Conservation (phyloP, 2,329 filamentous ascomycete genomes). For the Leptographium wingfieldii region DNA sequence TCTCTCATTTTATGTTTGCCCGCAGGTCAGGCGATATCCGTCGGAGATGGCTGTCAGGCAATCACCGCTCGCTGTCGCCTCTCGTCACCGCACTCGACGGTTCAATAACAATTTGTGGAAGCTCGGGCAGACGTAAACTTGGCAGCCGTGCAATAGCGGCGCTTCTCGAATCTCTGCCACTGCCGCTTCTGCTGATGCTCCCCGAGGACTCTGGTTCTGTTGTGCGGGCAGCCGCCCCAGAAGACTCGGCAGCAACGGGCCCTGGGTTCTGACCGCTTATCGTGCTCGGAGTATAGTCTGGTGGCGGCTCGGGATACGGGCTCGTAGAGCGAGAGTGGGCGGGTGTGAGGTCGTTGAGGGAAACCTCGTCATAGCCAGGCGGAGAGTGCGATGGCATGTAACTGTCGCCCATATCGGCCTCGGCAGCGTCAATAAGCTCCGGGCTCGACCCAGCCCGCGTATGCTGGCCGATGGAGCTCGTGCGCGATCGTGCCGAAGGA, state of each 20-base stretch:
- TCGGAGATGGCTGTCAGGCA: background rate
- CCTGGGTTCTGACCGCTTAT: slow-evolving; percentile 17
- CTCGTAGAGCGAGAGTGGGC: slow-evolving; percentile 22
- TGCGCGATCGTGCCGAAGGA: slow-evolving; percentile 25
- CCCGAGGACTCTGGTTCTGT: background rate
- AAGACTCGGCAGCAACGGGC: slow-evolving; percentile 15
- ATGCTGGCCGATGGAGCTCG: slow-evolving; percentile 14
- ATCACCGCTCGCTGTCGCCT: slow-evolving; percentile 4
- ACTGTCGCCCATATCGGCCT: slow-evolving; percentile 33
- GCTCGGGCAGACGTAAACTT: slow-evolving; percentile 32
- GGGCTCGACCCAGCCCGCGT: slow-evolving; percentile 40
- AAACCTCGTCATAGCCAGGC: slow-evolving; percentile 36
- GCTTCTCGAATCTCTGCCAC: slow-evolving; percentile 18
- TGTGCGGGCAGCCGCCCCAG: background rate
- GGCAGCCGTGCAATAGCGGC: slow-evolving; percentile 36
- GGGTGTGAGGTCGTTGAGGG: slow-evolving; percentile 20
- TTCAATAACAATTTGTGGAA: slow-evolving; percentile 48
- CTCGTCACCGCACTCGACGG: slow-evolving; percentile 30
- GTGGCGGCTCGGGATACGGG: slow-evolving; percentile 35
- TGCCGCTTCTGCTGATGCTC: slow-evolving; percentile 1
- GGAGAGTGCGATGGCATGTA: slow-evolving; percentile 31
- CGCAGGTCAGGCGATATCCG: background rate
- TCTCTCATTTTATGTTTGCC: background rate
- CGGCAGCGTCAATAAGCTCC: slow-evolving; percentile 33
- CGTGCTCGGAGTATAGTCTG: slow-evolving; percentile 33